Evolutionary conservation across 169 alveolate species (phyloP).

Genomic region (Plasmodium vinckei): DNA sequence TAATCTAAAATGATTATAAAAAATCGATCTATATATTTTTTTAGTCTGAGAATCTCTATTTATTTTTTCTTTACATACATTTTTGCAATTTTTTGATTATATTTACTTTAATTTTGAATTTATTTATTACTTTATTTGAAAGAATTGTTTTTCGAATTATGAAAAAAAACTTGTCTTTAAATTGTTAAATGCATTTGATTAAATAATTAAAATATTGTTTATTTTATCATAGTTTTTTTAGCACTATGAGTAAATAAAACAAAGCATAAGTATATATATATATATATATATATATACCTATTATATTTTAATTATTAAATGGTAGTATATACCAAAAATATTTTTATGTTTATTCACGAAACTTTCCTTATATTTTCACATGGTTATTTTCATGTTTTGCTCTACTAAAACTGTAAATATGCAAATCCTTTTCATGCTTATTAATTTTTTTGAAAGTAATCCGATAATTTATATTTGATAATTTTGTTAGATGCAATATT

Average conservation of each 20-base stretch:
- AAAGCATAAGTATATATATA: background rate
- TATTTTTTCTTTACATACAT: background rate
- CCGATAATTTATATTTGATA: slow-evolving; percentile 58
- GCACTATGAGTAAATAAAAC: background rate
- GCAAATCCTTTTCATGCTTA: background rate
- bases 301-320: too few relatives aligned
- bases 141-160: background rate
- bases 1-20: background rate
- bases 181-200: background rate
- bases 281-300: too few relatives aligned
- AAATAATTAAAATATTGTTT: background rate
- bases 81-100: slow-evolving; percentile 4
- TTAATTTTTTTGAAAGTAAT: slow-evolving; percentile 17
- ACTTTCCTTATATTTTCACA: too few relatives aligned
- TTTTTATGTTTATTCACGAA: too few relatives aligned
- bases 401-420: background rate
- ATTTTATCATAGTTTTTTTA: background rate
- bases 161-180: slow-evolving; percentile 8
- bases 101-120: background rate
- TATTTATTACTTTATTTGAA: background rate
- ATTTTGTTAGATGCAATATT: background rate
- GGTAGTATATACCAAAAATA: too few relatives aligned
- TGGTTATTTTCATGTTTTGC: too few relatives aligned
- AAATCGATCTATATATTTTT: background rate
- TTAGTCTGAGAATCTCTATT: background rate